Percentiles rank a stretch among this genome's conserved stretches.
Conservation (phyloP, 176 grass and related monocot genomes). For the sorghum (Sorghum bicolor) region DNA sequence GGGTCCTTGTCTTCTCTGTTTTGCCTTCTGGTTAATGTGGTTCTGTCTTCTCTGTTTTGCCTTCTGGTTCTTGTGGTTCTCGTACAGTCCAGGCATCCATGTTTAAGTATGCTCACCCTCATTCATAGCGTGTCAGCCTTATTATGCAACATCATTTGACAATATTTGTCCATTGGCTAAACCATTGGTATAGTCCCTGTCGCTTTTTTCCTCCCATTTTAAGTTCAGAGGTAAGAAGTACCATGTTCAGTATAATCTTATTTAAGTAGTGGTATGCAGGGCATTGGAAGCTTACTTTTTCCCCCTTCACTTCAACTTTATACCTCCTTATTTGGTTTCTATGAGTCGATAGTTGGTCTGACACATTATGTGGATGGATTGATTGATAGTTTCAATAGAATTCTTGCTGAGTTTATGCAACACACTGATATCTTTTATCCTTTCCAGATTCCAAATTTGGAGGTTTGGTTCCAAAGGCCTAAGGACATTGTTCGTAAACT, state of each 20-base stretch:
- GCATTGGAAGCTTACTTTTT: neutral
- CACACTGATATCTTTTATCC: neutral
- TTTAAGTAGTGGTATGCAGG: neutral
- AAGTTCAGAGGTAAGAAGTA: neutral
- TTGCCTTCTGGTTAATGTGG: neutral
- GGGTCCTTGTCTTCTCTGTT: neutral
- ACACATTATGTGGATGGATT: neutral
- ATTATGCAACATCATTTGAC: neutral
- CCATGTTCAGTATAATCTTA: neutral
- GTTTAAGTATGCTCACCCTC: neutral
- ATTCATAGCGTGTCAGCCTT: neutral
- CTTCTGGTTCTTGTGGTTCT: neutral
- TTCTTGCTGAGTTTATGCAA: constrained; percentile 4
- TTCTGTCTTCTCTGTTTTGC: neutral
- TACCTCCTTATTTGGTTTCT: neutral
- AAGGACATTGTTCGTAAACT: constrained; percentile 93
- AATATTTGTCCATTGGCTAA: neutral
- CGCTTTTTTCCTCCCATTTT: neutral
- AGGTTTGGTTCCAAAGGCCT: constrained; percentile 97
- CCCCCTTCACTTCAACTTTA: neutral
- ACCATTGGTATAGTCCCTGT: neutral
- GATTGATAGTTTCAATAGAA: neutral
- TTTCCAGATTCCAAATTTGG: constrained; percentile 76
- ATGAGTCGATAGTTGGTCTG: neutral
- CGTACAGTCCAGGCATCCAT: neutral